Base-by-base conservation (phyloP, 208 protist species). In the Tritrichomonas musculus region DNA sequence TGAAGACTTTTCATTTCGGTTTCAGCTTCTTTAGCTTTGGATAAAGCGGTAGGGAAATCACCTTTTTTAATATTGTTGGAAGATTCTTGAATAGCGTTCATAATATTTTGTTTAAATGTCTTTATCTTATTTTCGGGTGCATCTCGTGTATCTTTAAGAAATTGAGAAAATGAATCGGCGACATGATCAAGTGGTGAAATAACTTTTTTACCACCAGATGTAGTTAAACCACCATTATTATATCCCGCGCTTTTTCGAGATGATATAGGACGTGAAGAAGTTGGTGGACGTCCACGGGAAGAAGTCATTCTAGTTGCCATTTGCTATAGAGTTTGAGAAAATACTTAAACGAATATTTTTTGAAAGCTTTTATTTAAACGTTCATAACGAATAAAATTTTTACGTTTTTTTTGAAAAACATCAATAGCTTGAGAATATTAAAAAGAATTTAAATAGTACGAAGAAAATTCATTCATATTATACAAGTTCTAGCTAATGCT, bases 101-200 rank as follows among this genome's bases (percentile, higher is more conserved):
- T 82, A 53, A 82, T 82, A 82, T 82, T 36, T 82, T 82, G 47
- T 41, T 82, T 82, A 44, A 82, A 82, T n/a, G n/a, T 50, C 41
- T 44, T 82, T 33, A 82, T 14, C 50, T 82, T 82, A 36, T 82
- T 82, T 3, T 47, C 73, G 3, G 73, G 41, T 20, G 41, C 30
- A 53, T 82, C 73, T 20, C 41, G 47, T 33, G 33, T 82, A 50
- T 82, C 73, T 82, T 82, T 82, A 44, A 82, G n/a, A 41, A 82
- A 82, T 82, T 82, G 73, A 14, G 73, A 25, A 44, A 82, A 82
- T 9, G 73, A 82, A 53, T 82, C 73, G 4, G 14, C 0, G 50
- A 82, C 73, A 53, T 82, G 73, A 50, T 82, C 73, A 44, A 82
- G 73, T 53, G 73, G 73, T 11, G 73, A 82, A 47, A 82, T 82